A percentile compares a stretch with the other conserved stretches of the same genome.
These are phyloP conservation scores for Priceomyces fermenticarens DNA, from an alignment of 805 yeast species.

Conservation along the genomic window DNA sequence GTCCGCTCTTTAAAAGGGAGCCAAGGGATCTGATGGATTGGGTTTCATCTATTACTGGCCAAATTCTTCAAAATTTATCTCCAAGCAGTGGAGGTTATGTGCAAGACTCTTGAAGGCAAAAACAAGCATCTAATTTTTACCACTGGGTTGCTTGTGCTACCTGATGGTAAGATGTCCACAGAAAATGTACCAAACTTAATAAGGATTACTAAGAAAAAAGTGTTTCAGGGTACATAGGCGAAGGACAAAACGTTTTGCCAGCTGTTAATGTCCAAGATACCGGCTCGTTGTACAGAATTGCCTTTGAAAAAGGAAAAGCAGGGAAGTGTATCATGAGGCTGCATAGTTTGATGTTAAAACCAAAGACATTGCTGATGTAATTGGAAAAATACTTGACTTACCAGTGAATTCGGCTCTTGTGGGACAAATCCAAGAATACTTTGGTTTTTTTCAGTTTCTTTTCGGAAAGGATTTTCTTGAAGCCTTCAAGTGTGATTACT, in stretches of 20 bases:
- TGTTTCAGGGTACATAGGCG: constrained; percentile 31
- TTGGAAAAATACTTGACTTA: constrained; percentile 15
- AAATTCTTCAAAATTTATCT: constrained; percentile 17
- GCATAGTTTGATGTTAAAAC: constrained; percentile 8
- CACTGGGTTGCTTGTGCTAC: neutral
- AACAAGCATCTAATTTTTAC: constrained; percentile 18
- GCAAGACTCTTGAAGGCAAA: constrained; percentile 23
- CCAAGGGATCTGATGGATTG: constrained; percentile 28
- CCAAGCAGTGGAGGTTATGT: constrained; percentile 19
- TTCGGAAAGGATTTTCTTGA: too few relatives aligned
- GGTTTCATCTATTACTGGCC: constrained; percentile 30
- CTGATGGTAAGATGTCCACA: neutral
- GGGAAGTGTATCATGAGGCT: constrained; percentile 5
- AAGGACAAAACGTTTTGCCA: constrained; percentile 26
- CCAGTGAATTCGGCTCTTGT: constrained; percentile 11
- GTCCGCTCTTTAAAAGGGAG: constrained; percentile 21
- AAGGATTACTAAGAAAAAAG: constrained; percentile 27
- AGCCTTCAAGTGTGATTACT: neutral
- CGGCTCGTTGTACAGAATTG: constrained; percentile 19
- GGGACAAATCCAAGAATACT: constrained; percentile 6
- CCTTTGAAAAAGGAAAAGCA: constrained; percentile 5
- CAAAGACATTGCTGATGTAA: constrained; percentile 20
- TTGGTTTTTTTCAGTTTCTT: neutral
- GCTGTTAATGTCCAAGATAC: constrained; percentile 29
- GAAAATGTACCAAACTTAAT: constrained; percentile 10